A percentile compares a stretch with the other conserved stretches of the same genome.
Conservation (phyloP, 2,329 filamentous ascomycete species). For the Colletotrichum spinosum region DNA sequence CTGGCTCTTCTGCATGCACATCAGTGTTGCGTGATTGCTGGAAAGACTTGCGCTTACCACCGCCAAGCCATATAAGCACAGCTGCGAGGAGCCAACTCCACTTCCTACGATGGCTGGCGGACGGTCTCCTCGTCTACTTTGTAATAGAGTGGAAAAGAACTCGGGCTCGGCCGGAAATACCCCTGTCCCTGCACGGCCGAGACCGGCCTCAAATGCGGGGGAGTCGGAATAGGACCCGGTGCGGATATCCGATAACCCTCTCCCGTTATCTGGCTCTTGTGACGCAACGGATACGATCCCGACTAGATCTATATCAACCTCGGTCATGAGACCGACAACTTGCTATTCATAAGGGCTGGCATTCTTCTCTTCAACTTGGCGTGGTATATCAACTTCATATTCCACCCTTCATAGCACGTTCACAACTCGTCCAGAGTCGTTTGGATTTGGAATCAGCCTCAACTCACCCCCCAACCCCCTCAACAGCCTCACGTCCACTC, state of each 20-base stretch:
- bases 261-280: constrained; percentile 19
- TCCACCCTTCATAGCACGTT: not conserved
- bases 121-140: not conserved
- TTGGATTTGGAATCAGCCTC: not conserved
- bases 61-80: not conserved
- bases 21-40: constrained; percentile 1
- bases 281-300: constrained; percentile 27
- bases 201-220: constrained; percentile 35
- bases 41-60: not conserved
- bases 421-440: not conserved
- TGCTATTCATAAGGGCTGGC: constrained; percentile 9
- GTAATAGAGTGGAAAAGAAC: constrained; percentile 11
- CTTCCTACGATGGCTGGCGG: not conserved
- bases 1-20: not conserved
- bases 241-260: constrained; percentile 34
- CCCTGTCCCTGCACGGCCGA: constrained; percentile 34
- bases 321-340: constrained; percentile 13
- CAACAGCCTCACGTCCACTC: not conserved
- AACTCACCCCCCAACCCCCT: not conserved
- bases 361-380: not conserved
- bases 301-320: constrained; percentile 8
- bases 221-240: constrained; percentile 33
- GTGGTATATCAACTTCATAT: not conserved
- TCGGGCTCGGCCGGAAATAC: constrained; percentile 34
- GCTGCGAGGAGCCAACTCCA: not conserved